Evolutionary conservation across 2,329 filamentous ascomycete species (phyloP), one percentile per base, ranked within the genome.

Genomic region (Thelonectria discophora): DNA sequence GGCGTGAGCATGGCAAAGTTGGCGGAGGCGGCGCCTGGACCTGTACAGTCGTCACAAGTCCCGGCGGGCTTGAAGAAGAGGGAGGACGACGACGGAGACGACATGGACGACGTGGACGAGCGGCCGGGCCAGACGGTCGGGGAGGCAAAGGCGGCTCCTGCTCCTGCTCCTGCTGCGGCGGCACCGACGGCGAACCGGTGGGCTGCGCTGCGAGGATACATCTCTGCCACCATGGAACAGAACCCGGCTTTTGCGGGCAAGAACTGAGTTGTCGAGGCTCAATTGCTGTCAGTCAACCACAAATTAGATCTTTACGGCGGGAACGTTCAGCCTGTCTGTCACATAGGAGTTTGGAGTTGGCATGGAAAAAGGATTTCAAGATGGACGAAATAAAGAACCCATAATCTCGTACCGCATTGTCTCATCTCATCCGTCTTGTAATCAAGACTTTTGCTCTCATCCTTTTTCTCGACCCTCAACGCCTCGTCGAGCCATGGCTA

Each of bases 141-240:
- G n/a, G 7, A 67, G 17, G 30, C 65, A 13, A 58, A 63, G n/a
- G 45, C 63, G 30, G 62, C 63, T 53, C 60, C 65, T 10, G 54
- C 62, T 5, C 62, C n/a, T n/a, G n/a, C n/a, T n/a, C n/a, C n/a
- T n/a, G n/a, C n/a, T n/a, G n/a, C n/a, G n/a, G n/a, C 68, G 5
- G 69, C 76, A 8, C 75, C 78, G 11, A 87, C 84, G 15, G 79
- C 85, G 10, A 87, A 83, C 70, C 82, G 91, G 57, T 97, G 93
- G 90, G 90, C 90, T 30, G 92, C 93, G 15, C 75, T 98, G 76
- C 87, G 94, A 70, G 88, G 83, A 10, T 96, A 94, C 73, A 96
- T 97, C 53, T 90, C 91, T 2, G 85, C 89, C 43, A 97, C 92
- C 1, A 92, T 97, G 88, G 92, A 97, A 79, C 90, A 92, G 77